Evolutionary conservation across 208 protist genomes (phyloP), one percentile per base, ranked within the genome.

Genomic region (Wallacemonas sp.): DNA sequence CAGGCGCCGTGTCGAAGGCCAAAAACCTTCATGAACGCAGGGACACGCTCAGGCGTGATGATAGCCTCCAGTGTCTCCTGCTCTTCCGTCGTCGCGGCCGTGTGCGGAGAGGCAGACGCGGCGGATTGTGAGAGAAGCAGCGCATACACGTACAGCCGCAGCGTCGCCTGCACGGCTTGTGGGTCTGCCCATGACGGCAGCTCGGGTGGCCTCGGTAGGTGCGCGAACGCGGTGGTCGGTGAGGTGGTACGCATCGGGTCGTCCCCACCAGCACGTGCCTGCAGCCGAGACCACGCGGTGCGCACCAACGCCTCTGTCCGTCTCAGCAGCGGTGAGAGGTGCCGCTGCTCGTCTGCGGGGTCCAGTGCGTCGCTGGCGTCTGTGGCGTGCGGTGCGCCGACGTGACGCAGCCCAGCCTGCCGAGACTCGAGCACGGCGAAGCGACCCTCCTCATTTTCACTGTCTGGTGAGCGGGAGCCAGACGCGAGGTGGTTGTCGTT

Each of bases 21-120:
- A 52, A 84, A 85, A 1, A 37, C 34, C 50, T 78, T 76, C 17
- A 88, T 62, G 2, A 83, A 55, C 3, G 64, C 45, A 3, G 85
- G 85, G 21, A 66, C 67, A 44, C 73, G 64, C 61, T 86, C 83
- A 13, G 85, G 76, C 1, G 85, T 87, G 22, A 87, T 9, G 24
- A 92, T 67, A 0, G 80, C 69, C 50, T 5, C 9, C 46, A 19
- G 17, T 4, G 5, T 54, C 46, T 37, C 21, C 50, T 6, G 10
- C 29, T 4, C 32, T 19, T 33, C 45, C 50, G 21, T 19, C 10
- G 30, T 26, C 15, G 17, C 29, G 22, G n/a, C 17, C n/a, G 3
- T 0, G 19, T 3, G 9, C 5, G 8, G 50, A 57, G 26, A 57
- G 50, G 9, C n/a, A n/a, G n/a, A n/a, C n/a, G n/a, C n/a, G n/a